Percentiles rank a stretch among this genome's conserved stretches.
phyloP scores from a whole-genome alignment of 495 filamentous ascomycete genomes.

The Podospora comata region DNA sequence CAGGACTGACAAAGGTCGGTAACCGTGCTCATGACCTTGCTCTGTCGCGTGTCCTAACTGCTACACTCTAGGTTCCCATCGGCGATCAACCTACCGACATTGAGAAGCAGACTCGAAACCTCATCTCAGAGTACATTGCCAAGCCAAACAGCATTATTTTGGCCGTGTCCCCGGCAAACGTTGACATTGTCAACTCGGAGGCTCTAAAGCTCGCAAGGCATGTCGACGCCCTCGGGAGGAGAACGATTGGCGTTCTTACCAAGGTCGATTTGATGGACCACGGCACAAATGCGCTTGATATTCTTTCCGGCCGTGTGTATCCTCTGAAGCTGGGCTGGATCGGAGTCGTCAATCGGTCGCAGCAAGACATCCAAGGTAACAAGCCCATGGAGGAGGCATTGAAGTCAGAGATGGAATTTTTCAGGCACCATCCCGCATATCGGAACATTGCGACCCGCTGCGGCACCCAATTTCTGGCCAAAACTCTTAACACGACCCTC shows the following conservation, averaged over 20 bases:
- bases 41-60: slow-evolving; percentile 15
- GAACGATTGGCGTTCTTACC: slow-evolving; percentile 95
- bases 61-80: slow-evolving; percentile 70
- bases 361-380: slow-evolving; percentile 96
- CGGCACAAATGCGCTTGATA: slow-evolving; percentile 96
- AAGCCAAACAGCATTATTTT: slow-evolving; percentile 99
- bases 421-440: slow-evolving; percentile 95
- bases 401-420: slow-evolving; percentile 89
- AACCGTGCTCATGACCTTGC: slow-evolving; percentile 1
- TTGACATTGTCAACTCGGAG: slow-evolving; percentile 98
- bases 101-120: slow-evolving; percentile 94
- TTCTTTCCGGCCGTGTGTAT: slow-evolving; percentile 93
- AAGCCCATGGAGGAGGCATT: slow-evolving; percentile 88
- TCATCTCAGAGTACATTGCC: slow-evolving; percentile 97
- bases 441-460: slow-evolving; percentile 92
- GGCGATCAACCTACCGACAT: slow-evolving; percentile 98
- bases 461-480: slow-evolving; percentile 92
- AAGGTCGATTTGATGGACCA: slow-evolving; percentile 99
- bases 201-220: slow-evolving; percentile 94
- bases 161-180: slow-evolving; percentile 95
- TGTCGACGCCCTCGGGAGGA: slow-evolving; percentile 90
- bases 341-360: slow-evolving; percentile 94
- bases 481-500: slow-evolving; percentile 88
- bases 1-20: slow-evolving; percentile 88
- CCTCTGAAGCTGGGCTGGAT: slow-evolving; percentile 97